Conservation (phyloP, 768 basidiomycete genomes). For the Crepidotus variabilis region DNA sequence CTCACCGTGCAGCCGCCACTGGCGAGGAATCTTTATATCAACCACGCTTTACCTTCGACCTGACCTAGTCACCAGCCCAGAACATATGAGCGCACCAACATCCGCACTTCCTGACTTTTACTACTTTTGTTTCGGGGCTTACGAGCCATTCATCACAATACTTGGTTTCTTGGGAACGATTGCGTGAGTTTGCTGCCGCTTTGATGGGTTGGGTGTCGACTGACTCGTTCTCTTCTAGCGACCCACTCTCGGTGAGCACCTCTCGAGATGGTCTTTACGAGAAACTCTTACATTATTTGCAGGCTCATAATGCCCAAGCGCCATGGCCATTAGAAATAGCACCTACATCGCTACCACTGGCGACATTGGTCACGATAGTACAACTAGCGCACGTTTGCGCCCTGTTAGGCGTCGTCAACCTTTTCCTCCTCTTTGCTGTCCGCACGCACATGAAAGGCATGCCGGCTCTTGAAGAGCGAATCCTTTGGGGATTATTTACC, state of each 20-base stretch:
- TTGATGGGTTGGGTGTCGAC: constrained; percentile 6
- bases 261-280: background rate
- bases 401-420: constrained; percentile 66
- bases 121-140: constrained; percentile 69
- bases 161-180: constrained; percentile 66
- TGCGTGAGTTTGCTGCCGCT: constrained; percentile 27
- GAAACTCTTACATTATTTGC: constrained; percentile 7
- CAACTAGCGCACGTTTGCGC: constrained; percentile 80
- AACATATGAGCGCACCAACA: constrained; percentile 27
- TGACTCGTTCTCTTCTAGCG: constrained; percentile 28
- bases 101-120: constrained; percentile 74
- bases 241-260: constrained; percentile 54
- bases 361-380: constrained; percentile 64
- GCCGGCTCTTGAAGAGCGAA: constrained; percentile 69
- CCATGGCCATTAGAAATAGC: constrained; percentile 55
- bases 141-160: constrained; percentile 66
- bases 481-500: constrained; percentile 56
- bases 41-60: too few relatives aligned
- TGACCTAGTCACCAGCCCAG: background rate
- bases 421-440: constrained; percentile 59
- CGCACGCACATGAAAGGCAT: constrained; percentile 56
- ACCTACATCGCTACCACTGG: constrained; percentile 49
- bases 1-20: too few relatives aligned
- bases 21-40: too few relatives aligned
- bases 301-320: constrained; percentile 75